phyloP scores from a whole-genome alignment of 495 filamentous ascomycete genomes.

The Corynascus novoguineensis region DNA sequence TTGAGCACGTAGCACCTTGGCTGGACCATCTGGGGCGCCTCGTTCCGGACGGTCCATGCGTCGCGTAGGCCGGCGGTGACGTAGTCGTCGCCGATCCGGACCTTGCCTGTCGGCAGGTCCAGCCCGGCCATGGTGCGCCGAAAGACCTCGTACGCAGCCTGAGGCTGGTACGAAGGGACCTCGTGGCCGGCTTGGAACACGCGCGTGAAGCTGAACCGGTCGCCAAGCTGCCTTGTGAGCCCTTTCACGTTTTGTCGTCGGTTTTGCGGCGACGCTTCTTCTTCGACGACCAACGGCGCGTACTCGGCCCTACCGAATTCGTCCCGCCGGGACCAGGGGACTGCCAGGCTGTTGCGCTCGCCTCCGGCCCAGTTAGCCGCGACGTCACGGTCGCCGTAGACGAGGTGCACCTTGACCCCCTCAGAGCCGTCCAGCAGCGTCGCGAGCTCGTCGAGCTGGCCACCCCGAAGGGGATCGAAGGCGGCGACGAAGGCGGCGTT shows the following conservation, averaged over 20 bases:
- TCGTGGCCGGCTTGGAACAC: not conserved
- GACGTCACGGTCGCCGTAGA: not conserved
- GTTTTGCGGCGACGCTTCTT: not conserved
- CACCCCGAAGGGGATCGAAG: not conserved
- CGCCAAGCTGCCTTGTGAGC: not conserved
- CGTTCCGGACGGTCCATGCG: not conserved
- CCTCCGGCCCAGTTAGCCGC: not conserved
- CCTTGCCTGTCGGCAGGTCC: not conserved
- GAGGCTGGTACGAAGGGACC: not conserved
- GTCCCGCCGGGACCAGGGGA: not conserved
- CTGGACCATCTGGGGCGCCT: not conserved
- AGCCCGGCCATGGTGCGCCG: not conserved
- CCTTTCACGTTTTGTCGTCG: not conserved
- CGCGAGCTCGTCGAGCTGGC: not conserved
- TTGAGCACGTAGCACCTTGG: not conserved
- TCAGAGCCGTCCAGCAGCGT: not conserved
- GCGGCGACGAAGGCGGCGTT: not conserved
- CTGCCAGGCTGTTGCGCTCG: not conserved
- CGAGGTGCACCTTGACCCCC: not conserved
- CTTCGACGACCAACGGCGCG: not conserved
- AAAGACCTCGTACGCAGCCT: constrained; percentile 1
- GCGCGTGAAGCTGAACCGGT: not conserved
- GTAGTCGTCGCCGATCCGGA: not conserved
- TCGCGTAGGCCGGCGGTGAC: not conserved
- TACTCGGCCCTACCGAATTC: not conserved